Percentiles rank a stretch among this genome's conserved stretches.
Evolutionary conservation across 345 rosid genomes (phyloP).

Genomic region (rapeseed (Brassica napus)): Da-Ae NC_063449.1:3123001-3123500

Average conservation of each 20-base stretch:
- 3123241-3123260: neutral
- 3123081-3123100: constrained; percentile 4
- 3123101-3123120: constrained; percentile 26
- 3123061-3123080: constrained; percentile 17
- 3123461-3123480: too few species aligned
- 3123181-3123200: neutral
- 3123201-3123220: neutral
- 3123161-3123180: constrained; percentile 2
- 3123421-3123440: too few species aligned
- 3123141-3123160: neutral
- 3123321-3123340: too few species aligned
- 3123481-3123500: too few species aligned
- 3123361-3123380: too few species aligned
- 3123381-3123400: too few species aligned
- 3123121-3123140: constrained; percentile 3
- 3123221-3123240: neutral
- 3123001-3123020: constrained; percentile 51
- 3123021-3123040: constrained; percentile 26
- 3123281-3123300: too few species aligned
- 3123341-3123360: too few species aligned
- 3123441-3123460: too few species aligned
- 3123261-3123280: too few species aligned
- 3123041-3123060: constrained; percentile 22
- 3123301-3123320: too few species aligned
- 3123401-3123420: too few species aligned